A percentile compares a stretch with the other conserved stretches of the same genome.
Conservation (phyloP, 2,329 filamentous ascomycete genomes). For the Botrytis elliptica region DNA sequence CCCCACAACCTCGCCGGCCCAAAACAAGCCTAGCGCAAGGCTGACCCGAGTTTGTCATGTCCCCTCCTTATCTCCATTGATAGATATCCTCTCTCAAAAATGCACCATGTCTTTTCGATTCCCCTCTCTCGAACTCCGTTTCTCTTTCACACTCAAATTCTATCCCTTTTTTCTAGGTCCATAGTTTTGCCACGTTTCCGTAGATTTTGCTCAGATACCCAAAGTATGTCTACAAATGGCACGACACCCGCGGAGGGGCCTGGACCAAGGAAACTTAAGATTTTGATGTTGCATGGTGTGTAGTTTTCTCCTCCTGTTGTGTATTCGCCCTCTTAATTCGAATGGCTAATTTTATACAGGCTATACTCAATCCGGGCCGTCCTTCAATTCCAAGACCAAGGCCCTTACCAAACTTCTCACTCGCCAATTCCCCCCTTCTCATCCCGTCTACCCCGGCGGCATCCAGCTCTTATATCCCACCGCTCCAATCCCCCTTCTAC, state of each 20-base stretch:
- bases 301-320: constrained; percentile 5
- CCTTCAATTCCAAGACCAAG: constrained; percentile 87
- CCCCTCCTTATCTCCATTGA: constrained; percentile 10
- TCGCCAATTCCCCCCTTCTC: constrained; percentile 49
- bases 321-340: neutral
- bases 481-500: constrained; percentile 60
- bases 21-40: constrained; percentile 7
- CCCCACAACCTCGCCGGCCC: constrained; percentile 3
- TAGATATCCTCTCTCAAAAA: constrained; percentile 1
- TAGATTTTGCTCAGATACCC: neutral
- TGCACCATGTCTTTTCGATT: constrained; percentile 7
- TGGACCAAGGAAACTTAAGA: constrained; percentile 49
- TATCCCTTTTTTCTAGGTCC: neutral
- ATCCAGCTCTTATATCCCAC: constrained; percentile 67
- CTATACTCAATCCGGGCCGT: constrained; percentile 83
- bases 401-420: constrained; percentile 60
- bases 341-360: constrained; percentile 47
- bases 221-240: constrained; percentile 4
- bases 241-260: neutral
- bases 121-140: neutral
- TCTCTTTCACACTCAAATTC: neutral
- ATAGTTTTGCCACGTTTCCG: neutral
- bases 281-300: constrained; percentile 75
- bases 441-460: constrained; percentile 42
- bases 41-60: constrained; percentile 12